Evolutionary conservation across 1,284 basidiomycete species (phyloP), one percentile per base, ranked within the genome.

Genomic region (Flammula alnicola): DNA sequence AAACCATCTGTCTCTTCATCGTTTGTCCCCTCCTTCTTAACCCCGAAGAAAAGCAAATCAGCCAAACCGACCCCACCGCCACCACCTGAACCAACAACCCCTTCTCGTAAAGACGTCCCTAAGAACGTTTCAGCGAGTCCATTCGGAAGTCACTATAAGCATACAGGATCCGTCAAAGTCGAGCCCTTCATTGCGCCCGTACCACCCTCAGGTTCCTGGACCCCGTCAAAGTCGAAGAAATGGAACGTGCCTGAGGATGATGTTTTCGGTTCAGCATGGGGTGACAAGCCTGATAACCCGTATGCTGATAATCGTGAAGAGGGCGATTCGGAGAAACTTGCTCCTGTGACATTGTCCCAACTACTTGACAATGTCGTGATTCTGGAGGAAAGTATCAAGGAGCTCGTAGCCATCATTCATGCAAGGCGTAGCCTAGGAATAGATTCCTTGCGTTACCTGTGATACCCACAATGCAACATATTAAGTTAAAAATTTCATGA

Each of bases 331-430:
- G 63, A 66, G 25, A 77, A 75, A 48, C 54, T 67, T 9, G 69
- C 69, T 20, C 74, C 67, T 12, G 79, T 93, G 22, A 92, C 90
- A 9, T 74, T 97, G 26, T 95, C 92, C 23, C 85, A 83, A 56
- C 67, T 97, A 49, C 72, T 99, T 61, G 97, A 99, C 68, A 98
- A 99, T 64, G 88, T 95, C 20, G 93, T 99, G 16, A 85, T 99
- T 43, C 69, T 99, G 53, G 95, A 99, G 70, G 96, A 99, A 71
- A 88, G 89, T 51, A 88, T 98, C 61, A 97, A 98, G 74, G 96
- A 99, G 69, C 72, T 97, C 41, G 84, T 88, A 23, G 92, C 92
- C 16, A 87, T 96, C 51, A 82, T 97, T 47, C 88, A 91, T 69
- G 92, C 91, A 17, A 76, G 95, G 54, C 76, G 92, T 59, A 88